A percentile compares a stretch with the other conserved stretches of the same genome.
phyloP scores from a whole-genome alignment of 768 basidiomycete genomes.

The Serendipita sp. region DNA sequence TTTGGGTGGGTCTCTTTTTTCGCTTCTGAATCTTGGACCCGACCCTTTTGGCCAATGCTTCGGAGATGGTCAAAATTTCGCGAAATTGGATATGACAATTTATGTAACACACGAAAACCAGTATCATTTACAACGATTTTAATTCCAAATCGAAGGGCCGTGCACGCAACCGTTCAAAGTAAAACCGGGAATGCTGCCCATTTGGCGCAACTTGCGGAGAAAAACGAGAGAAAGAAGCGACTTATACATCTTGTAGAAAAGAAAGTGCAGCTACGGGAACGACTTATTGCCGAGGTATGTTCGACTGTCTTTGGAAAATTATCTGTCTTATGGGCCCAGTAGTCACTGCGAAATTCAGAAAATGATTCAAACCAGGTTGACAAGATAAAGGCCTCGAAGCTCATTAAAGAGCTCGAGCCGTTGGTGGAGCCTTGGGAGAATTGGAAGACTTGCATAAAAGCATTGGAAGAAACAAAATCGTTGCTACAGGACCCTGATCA shows the following conservation, averaged over 20 bases:
- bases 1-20: too few species aligned
- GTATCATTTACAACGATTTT: too few species aligned
- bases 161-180: not conserved
- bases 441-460: conserved; percentile 43
- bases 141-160: too few species aligned
- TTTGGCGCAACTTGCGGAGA: not conserved
- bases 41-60: too few species aligned
- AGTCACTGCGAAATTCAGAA: not conserved
- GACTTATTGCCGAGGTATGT: not conserved
- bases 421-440: conserved; percentile 52
- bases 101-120: too few species aligned
- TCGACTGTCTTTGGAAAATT: not conserved
- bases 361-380: conserved; percentile 17
- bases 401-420: conserved; percentile 53
- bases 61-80: too few species aligned
- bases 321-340: too few species aligned
- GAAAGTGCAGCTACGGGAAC: not conserved
- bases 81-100: too few species aligned
- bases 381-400: conserved; percentile 42
- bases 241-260: not conserved
- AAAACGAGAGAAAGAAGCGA: not conserved
- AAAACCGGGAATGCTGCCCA: not conserved
- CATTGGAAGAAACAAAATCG: conserved; percentile 54
- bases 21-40: too few species aligned
- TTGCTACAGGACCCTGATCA: conserved; percentile 63